Conservation (phyloP, 805 yeast species). For the Ogataea neopini region DNA sequence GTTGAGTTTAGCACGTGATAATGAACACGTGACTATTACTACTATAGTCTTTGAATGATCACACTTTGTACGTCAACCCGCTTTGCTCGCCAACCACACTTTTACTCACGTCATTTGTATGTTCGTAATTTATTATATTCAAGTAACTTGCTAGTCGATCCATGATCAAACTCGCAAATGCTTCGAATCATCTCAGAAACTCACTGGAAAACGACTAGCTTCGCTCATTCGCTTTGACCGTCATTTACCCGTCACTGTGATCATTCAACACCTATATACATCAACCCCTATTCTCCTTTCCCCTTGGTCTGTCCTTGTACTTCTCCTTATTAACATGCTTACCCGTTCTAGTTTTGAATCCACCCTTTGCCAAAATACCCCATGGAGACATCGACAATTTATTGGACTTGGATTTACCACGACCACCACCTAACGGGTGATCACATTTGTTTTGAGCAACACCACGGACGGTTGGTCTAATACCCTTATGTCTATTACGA, state of each 20-base stretch:
- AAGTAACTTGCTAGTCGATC: too few species aligned
- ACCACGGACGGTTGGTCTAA: constrained; percentile 96
- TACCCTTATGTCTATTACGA: constrained; percentile 86
- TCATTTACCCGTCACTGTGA: too few species aligned
- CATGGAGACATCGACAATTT: constrained; percentile 93
- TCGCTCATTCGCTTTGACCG: not conserved
- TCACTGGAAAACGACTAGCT: too few species aligned
- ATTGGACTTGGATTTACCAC: constrained; percentile 98
- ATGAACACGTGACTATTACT: too few species aligned
- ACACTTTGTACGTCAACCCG: not conserved
- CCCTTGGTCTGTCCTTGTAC: constrained; percentile 91
- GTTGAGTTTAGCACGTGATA: too few species aligned
- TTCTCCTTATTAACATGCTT: constrained; percentile 80
- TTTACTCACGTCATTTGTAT: too few species aligned
- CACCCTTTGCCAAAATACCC: constrained; percentile 92
- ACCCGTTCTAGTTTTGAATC: constrained; percentile 91
- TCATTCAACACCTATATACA: constrained; percentile 5
- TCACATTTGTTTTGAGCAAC: constrained; percentile 96
- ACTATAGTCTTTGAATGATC: too few species aligned
- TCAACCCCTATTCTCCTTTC: constrained; percentile 40
- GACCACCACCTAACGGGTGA: constrained; percentile 99
- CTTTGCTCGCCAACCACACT: too few species aligned
- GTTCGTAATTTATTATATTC: too few species aligned
- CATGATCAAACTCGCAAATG: too few species aligned
- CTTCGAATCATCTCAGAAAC: too few species aligned